phyloP scores from a whole-genome alignment of 2,329 filamentous ascomycete genomes.

The Aspergillus piperis region DNA sequence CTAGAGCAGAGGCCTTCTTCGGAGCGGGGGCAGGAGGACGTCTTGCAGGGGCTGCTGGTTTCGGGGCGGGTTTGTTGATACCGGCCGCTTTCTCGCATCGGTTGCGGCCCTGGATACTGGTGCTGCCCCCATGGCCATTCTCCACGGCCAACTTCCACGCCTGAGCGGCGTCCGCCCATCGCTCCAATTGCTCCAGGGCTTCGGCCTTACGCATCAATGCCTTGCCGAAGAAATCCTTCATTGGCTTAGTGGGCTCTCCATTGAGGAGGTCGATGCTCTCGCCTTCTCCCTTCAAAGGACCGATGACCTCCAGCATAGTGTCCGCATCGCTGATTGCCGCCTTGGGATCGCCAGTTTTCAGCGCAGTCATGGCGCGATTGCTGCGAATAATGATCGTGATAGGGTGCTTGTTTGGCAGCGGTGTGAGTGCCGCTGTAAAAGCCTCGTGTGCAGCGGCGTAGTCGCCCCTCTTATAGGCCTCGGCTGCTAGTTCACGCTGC shows the following conservation, averaged over 20 bases:
- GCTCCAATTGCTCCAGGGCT: constrained; percentile 91
- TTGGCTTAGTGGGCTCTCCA: constrained; percentile 71
- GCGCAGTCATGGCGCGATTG: constrained; percentile 83
- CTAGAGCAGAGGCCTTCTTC: constrained; percentile 36
- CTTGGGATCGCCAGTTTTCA: constrained; percentile 92
- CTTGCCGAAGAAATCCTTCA: constrained; percentile 92
- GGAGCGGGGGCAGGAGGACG: constrained; percentile 50
- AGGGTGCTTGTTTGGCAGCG: constrained; percentile 76
- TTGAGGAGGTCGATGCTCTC: constrained; percentile 73
- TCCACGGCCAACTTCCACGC: constrained; percentile 85
- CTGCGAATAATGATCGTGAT: constrained; percentile 85
- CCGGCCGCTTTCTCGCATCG: constrained; percentile 86
- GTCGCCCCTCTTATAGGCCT: constrained; percentile 92
- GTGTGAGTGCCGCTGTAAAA: constrained; percentile 74
- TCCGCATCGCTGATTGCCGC: constrained; percentile 84
- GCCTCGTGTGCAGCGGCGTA: constrained; percentile 81
- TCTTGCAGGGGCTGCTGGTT: constrained; percentile 48
- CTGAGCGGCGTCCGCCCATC: constrained; percentile 78
- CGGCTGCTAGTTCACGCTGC: constrained; percentile 76
- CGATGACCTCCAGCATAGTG: constrained; percentile 75
- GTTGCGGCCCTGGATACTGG: constrained; percentile 80
- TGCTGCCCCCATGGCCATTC: constrained; percentile 78
- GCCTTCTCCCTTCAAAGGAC: constrained; percentile 72
- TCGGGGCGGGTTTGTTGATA: constrained; percentile 56
- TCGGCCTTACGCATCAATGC: constrained; percentile 93